phyloP scores from a whole-genome alignment of 768 basidiomycete genomes.

The Daedaleopsis nitida region DNA sequence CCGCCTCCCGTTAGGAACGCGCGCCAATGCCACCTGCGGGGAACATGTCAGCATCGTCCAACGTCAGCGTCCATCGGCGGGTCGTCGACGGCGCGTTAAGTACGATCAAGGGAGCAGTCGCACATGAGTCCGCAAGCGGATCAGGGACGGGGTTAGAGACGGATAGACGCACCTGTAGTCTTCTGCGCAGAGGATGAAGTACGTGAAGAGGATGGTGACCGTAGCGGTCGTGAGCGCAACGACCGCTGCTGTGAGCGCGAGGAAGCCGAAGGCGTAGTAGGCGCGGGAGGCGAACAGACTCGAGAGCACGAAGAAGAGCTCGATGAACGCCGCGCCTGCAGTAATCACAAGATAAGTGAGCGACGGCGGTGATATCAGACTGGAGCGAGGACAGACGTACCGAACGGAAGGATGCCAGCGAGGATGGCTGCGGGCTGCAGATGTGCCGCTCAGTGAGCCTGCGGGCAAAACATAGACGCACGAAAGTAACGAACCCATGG shows the following conservation, averaged over 20 bases:
- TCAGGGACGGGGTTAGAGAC: neutral
- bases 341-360: neutral
- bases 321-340: slow-evolving; percentile 92
- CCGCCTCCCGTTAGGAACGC: slow-evolving; percentile 92
- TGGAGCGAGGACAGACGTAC: slow-evolving; percentile 40
- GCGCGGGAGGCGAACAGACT: slow-evolving; percentile 89
- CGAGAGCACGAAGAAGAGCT: slow-evolving; percentile 90
- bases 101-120: neutral
- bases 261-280: slow-evolving; percentile 96
- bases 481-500: slow-evolving; percentile 60
- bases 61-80: neutral
- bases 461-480: neutral
- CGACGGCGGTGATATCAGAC: neutral
- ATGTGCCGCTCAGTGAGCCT: neutral
- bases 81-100: neutral
- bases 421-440: slow-evolving; percentile 66
- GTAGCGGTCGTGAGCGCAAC: slow-evolving; percentile 89
- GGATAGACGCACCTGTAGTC: slow-evolving; percentile 72
- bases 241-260: slow-evolving; percentile 83
- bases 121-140: neutral
- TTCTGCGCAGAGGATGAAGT: slow-evolving; percentile 92
- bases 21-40: slow-evolving; percentile 90
- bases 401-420: slow-evolving; percentile 92
- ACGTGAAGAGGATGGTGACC: slow-evolving; percentile 84
- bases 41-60: neutral